Percentiles rank a stretch among this genome's conserved stretches.
phyloP scores from a whole-genome alignment of 1,284 basidiomycete species.

The Cystobasidium pallidum region DNA sequence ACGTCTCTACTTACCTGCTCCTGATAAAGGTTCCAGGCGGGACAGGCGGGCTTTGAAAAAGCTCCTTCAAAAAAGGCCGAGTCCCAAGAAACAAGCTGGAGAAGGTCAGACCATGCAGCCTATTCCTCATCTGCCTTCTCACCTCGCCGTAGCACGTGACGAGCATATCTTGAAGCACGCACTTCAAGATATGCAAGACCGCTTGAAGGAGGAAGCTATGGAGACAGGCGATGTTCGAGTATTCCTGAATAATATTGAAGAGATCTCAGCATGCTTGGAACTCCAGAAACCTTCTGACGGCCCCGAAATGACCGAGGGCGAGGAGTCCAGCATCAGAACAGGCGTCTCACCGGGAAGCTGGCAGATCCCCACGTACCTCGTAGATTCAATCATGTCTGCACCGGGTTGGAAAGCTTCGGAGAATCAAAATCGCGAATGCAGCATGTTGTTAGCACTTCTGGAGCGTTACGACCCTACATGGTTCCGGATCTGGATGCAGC shows the following conservation, averaged over 20 bases:
- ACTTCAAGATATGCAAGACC: constrained; percentile 7
- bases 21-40: constrained; percentile 13
- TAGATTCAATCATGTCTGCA: background rate
- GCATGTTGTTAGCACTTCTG: constrained; percentile 11
- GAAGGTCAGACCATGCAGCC: background rate
- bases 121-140: constrained; percentile 1
- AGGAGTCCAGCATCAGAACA: background rate
- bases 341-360: background rate
- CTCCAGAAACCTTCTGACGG: background rate
- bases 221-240: background rate
- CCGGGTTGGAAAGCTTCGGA: background rate
- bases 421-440: constrained; percentile 5
- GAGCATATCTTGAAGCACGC: background rate
- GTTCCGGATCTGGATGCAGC: background rate
- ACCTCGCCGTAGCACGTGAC: background rate
- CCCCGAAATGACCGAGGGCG: background rate
- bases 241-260: background rate
- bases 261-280: background rate
- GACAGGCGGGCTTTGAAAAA: constrained; percentile 15
- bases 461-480: constrained; percentile 15
- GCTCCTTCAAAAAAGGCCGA: background rate
- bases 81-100: background rate
- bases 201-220: background rate
- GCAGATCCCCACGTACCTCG: background rate
- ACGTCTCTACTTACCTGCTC: constrained; percentile 45